These are phyloP conservation scores for Talaromyces islandicus DNA, from an alignment of 2,329 filamentous ascomycete species.

Conservation along the genomic window DNA sequence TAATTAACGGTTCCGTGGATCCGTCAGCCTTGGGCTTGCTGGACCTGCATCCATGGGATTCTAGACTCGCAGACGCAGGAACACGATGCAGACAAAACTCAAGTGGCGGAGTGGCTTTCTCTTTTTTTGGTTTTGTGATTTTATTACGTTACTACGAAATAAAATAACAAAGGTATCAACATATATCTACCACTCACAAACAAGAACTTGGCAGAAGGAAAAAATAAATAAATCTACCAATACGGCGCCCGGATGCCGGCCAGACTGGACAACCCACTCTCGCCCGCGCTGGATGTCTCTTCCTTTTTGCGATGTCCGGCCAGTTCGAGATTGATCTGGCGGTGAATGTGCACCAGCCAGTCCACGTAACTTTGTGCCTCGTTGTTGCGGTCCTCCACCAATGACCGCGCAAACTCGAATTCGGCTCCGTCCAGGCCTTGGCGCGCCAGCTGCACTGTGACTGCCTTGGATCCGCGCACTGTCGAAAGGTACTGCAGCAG, in stretches of 20 bases:
- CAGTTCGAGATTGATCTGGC: slow-evolving; percentile 82
- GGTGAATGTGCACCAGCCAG: slow-evolving; percentile 94
- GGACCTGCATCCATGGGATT: background rate
- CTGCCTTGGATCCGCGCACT: slow-evolving; percentile 75
- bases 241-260: slow-evolving; percentile 42
- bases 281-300: slow-evolving; percentile 30
- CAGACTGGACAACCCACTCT: slow-evolving; percentile 40
- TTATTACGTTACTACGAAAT: background rate
- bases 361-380: slow-evolving; percentile 98
- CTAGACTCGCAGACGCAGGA: background rate
- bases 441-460: slow-evolving; percentile 82
- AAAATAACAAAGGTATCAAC: background rate
- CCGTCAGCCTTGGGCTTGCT: background rate
- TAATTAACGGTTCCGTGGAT: background rate
- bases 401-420: slow-evolving; percentile 86
- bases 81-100: background rate
- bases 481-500: slow-evolving; percentile 79
- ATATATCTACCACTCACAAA: background rate
- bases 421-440: slow-evolving; percentile 93
- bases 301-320: slow-evolving; percentile 46
- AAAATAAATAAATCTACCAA: slow-evolving; percentile 31
- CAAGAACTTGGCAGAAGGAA: background rate
- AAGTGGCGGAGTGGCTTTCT: background rate
- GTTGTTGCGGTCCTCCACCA: slow-evolving; percentile 94
- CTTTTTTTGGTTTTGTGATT: too few relatives aligned